Percentiles rank a stretch among this genome's conserved stretches.
Evolutionary conservation across 306 rosid species (phyloP).

Genomic region (Canavalia gladiata): DNA sequence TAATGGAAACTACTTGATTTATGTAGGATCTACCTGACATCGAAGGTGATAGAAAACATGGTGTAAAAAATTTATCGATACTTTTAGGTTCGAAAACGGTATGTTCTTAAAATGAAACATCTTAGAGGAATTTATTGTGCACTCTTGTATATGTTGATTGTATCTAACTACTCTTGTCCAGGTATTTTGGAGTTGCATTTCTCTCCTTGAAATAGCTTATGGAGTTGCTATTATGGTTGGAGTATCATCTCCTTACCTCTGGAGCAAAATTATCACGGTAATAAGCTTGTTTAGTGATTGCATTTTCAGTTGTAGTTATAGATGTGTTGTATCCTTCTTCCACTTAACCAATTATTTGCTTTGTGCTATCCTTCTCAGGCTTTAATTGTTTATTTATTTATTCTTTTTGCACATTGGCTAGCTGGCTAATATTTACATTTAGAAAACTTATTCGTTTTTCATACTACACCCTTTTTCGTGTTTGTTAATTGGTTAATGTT

Average conservation of each 20-base stretch:
- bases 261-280: neutral
- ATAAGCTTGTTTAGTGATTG: neutral
- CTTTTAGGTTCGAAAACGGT: neutral
- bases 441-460: too few species aligned
- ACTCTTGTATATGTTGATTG: neutral
- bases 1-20: neutral
- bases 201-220: neutral
- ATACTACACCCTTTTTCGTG: too few species aligned
- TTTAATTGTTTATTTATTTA: neutral
- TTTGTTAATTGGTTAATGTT: too few species aligned
- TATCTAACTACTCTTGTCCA: neutral
- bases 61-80: neutral
- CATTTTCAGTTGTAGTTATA: neutral
- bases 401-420: too few species aligned
- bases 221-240: neutral
- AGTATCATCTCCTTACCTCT: neutral
- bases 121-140: too few species aligned
- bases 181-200: slow-evolving; percentile 11
- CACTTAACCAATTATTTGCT: neutral
- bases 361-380: neutral
- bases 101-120: neutral
- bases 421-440: too few species aligned
- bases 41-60: neutral
- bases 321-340: neutral
- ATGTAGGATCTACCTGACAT: neutral